Percentiles rank a stretch among this genome's conserved stretches.
Conservation (phyloP, 2,329 filamentous ascomycete genomes). For the Ophiostoma ulmi region DNA sequence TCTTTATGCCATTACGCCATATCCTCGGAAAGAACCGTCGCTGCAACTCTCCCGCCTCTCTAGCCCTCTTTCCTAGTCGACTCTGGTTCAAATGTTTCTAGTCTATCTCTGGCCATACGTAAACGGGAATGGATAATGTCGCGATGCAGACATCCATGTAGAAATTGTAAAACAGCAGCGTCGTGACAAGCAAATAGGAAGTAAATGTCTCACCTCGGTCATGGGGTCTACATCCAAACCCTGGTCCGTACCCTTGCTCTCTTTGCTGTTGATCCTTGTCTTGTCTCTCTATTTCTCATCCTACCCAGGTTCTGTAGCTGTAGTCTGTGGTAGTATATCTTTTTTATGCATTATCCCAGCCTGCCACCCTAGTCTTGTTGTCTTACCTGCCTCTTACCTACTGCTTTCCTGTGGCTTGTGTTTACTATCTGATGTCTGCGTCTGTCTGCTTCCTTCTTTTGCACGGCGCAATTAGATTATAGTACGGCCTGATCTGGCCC, state of each 20-base stretch:
- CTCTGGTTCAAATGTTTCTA: not conserved
- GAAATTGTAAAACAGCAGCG: not conserved
- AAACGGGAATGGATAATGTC: slow-evolving; percentile 8
- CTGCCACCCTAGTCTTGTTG: not conserved
- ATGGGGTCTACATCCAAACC: not conserved
- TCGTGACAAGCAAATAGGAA: not conserved
- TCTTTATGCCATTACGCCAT: slow-evolving; percentile 2
- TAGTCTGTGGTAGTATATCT: not conserved
- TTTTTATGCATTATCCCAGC: not conserved
- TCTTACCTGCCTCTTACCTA: not conserved
- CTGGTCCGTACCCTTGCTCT: slow-evolving; percentile 3
- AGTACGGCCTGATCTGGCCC: not conserved
- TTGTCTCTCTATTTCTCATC: not conserved
- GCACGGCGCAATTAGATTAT: not conserved
- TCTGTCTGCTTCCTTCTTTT: not conserved
- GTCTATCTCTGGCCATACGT: not conserved
- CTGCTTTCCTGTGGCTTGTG: not conserved
- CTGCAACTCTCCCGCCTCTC: slow-evolving; percentile 11
- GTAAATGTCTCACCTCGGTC: slow-evolving; percentile 4
- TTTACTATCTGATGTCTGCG: not conserved
- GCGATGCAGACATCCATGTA: not conserved
- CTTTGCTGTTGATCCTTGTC: not conserved
- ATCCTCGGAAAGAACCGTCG: slow-evolving; percentile 9
- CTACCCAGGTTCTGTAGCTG: not conserved
- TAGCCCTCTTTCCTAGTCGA: not conserved